Evolutionary conservation across 2,329 filamentous ascomycete species (phyloP), one percentile per base, ranked within the genome.

Genomic region (Daldinia sp.): DNA sequence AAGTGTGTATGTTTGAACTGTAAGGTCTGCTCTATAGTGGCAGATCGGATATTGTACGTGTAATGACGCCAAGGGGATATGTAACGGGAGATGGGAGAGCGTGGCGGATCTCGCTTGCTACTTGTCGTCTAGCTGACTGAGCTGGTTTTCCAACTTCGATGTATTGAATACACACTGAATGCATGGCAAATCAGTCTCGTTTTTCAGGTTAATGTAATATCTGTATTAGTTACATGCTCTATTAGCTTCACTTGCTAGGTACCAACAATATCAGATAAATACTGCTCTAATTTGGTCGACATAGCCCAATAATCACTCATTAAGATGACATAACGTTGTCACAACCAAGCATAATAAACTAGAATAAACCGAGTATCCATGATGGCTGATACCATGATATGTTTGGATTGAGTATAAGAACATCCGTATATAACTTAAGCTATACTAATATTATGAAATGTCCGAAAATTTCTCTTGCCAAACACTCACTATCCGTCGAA

Each of bases 381-480:
- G 35, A 2, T 33, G 9, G 2, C 15, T 35, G 5, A 39, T 35
- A 15, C 20, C 20, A 4, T 39, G 5, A 39, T 39, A 39, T 50
- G 20, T 10, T 50, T 4, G 5, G 6, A 50, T 26, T 26, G 28
- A 50, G 46, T 50, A 30, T 26, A 30, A 39, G 35, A 39, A 5
- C 13, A 13, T 39, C 5, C 13, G 41, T 15, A 61, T 23, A 20
- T 60, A 28, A 50, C 18, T 9, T 37, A 23, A 13, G 6, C 37
- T 56, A 39, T 4, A 12, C 15, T 42, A n/a, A 23, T 30, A 44
- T 28, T 56, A 20, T 37, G 20, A 59, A 15, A 30, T 81, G 79
- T 81, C 62, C 78, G 77, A 79, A 76, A 72, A 67, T 77, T 79
- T 80, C 77, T 81, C 79, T 80, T 80, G 78, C 79, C 77, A 74